Evolutionary conservation across 345 rosid species (phyloP).

Genomic region (Arabidopsis arenosa): DNA sequence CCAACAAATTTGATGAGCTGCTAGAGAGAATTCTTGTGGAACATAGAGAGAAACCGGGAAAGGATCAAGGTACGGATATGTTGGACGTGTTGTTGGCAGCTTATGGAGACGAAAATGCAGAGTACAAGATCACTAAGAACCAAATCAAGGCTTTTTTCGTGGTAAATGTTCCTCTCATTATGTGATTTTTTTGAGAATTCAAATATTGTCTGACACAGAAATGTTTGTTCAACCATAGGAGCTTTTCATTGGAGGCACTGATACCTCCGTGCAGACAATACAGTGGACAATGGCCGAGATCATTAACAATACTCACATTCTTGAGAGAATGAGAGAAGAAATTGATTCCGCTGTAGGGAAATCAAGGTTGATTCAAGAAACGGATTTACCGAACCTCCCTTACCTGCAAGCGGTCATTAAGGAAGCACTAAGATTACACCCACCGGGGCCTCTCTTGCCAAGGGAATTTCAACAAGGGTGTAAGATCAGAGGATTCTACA

Average conservation of each 20-base stretch:
- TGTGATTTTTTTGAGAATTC: too few relatives aligned
- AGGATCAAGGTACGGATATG: conserved; percentile 37
- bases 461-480: conserved; percentile 53
- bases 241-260: conserved; percentile 5
- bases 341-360: conserved; percentile 51
- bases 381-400: conserved; percentile 56
- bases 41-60: conserved; percentile 48
- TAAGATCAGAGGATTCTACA: conserved; percentile 49
- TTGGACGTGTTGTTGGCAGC: too few relatives aligned
- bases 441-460: conserved; percentile 55
- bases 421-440: conserved; percentile 71
- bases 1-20: conserved; percentile 50
- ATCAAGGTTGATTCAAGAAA: conserved; percentile 57
- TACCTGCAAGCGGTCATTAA: conserved; percentile 62
- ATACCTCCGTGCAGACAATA: conserved; percentile 23
- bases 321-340: conserved; percentile 51
- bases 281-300: conserved; percentile 67
- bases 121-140: too few relatives aligned
- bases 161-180: conserved; percentile 43
- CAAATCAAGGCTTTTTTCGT: conserved; percentile 58
- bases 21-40: conserved; percentile 63
- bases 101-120: too few relatives aligned
- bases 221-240: background rate
- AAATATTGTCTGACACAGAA: too few relatives aligned
- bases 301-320: conserved; percentile 44